A percentile compares a stretch with the other conserved stretches of the same genome.
phyloP scores from a whole-genome alignment of 2,329 filamentous ascomycete species.

The Ophiostoma populinum region DNA sequence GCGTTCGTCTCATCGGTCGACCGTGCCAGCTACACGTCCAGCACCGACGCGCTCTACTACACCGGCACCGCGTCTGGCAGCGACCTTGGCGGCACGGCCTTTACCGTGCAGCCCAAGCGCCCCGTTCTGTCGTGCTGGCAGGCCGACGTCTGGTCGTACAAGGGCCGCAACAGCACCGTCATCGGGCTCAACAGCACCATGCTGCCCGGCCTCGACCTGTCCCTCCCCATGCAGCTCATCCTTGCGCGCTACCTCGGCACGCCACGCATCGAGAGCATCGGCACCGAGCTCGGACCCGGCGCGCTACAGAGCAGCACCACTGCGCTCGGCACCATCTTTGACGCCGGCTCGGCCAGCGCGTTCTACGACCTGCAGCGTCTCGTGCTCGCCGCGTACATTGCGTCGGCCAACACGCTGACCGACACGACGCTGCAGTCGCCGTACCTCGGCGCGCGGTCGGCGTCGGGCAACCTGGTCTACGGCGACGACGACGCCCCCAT shows the following conservation, averaged over 20 bases:
- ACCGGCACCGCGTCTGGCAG: conserved; percentile 3
- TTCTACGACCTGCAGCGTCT: conserved; percentile 15
- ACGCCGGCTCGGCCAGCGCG: conserved; percentile 14
- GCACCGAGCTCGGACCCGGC: conserved; percentile 11
- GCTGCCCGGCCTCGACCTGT: conserved; percentile 13
- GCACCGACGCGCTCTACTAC: conserved; percentile 14
- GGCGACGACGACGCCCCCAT: conserved; percentile 11
- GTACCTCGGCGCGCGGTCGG: conserved; percentile 4
- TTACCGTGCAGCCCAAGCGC: conserved; percentile 11
- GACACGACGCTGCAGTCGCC: conserved; percentile 13
- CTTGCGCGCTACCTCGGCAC: conserved; percentile 10
- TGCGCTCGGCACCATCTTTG: conserved; percentile 13
- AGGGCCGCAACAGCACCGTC: conserved; percentile 12
- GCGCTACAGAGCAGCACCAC: conserved; percentile 13
- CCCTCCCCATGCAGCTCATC: conserved; percentile 10
- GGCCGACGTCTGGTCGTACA: conserved; percentile 15
- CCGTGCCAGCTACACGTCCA: conserved; percentile 13
- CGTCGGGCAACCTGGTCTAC: conserved; percentile 8
- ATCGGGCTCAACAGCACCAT: conserved; percentile 9
- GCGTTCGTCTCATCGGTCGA: conserved; percentile 15
- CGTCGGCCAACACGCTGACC: conserved; percentile 14
- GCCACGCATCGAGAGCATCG: conserved; percentile 12
- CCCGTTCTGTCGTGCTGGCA: conserved; percentile 16
- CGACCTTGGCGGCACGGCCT: conserved; percentile 5
- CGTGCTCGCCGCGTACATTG: conserved; percentile 14